Conservation (phyloP, 305 asterid genomes). For the Petunia hybrid region DNA sequence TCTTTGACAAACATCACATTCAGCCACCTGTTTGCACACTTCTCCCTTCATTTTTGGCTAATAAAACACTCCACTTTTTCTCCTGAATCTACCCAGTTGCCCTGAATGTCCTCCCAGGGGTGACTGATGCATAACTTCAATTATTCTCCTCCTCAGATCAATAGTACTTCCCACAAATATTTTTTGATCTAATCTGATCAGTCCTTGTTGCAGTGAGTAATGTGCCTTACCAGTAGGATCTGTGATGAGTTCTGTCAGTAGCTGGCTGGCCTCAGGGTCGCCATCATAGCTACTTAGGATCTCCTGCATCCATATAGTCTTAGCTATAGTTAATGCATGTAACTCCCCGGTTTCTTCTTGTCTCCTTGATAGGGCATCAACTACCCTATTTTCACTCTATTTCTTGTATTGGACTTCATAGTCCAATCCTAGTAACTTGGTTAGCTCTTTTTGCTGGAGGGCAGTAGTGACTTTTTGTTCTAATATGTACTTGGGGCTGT, state of each 20-base stretch:
- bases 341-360: background rate
- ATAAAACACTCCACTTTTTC: background rate
- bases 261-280: background rate
- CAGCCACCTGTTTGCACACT: too few species aligned
- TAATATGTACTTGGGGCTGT: background rate
- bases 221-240: background rate
- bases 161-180: background rate
- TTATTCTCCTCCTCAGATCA: background rate
- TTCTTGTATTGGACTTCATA: background rate
- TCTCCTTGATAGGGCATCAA: slow-evolving; percentile 25
- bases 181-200: background rate
- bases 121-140: too few species aligned
- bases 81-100: background rate
- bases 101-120: background rate
- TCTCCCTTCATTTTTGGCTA: too few species aligned
- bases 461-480: background rate
- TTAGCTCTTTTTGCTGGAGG: background rate
- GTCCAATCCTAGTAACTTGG: background rate
- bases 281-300: background rate
- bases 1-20: background rate
- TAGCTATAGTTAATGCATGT: background rate
- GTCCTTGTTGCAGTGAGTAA: background rate
- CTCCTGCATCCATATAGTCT: background rate
- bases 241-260: background rate
- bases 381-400: slow-evolving; percentile 17